These are phyloP conservation scores for Barnettozyma wickerhamii DNA, from an alignment of 805 yeast genomes.

Conservation along the genomic window DNA sequence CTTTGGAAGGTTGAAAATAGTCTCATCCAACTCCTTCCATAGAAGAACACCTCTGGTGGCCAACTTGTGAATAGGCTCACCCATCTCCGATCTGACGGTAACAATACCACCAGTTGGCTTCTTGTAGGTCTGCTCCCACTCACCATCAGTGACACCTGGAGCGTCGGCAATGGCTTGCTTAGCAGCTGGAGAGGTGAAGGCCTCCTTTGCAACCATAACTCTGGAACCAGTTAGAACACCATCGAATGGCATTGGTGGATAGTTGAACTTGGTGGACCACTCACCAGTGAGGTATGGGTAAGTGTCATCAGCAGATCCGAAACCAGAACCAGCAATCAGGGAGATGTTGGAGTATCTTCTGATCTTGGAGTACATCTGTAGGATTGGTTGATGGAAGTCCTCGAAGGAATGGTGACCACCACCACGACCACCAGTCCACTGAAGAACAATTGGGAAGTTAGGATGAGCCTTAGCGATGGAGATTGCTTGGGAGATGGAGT, in stretches of 20 bases:
- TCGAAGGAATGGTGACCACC: conserved; percentile 99
- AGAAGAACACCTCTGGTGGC: conserved; percentile 97
- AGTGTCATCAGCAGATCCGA: conserved; percentile 95
- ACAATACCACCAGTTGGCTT: conserved; percentile 95
- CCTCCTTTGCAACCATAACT: conserved; percentile 97
- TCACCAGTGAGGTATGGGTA: conserved; percentile 97
- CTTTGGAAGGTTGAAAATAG: conserved; percentile 88
- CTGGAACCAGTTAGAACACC: conserved; percentile 96
- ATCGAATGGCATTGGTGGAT: conserved; percentile 99
- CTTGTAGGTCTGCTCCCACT: conserved; percentile 95
- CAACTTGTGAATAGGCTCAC: conserved; percentile 98
- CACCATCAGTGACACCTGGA: conserved; percentile 79
- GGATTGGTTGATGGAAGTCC: conserved; percentile 97
- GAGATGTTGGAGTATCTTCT: conserved; percentile 88
- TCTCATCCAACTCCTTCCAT: conserved; percentile 97
- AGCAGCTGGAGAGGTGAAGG: conserved; percentile 89
- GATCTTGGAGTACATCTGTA: conserved; percentile 92
- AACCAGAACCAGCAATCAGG: conserved; percentile 96
- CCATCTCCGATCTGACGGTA: conserved; percentile 98
- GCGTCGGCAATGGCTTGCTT: conserved; percentile 83
- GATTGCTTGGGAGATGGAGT: conserved; percentile 81
- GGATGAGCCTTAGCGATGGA: conserved; percentile 95
- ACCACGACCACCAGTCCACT: conserved; percentile 99
- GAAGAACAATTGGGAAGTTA: conserved; percentile 90
- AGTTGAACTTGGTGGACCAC: conserved; percentile 84